Evolutionary conservation across 208 protist genomes (phyloP), one percentile per base, ranked within the genome.

Genomic region (Leishmania mexicana): DNA sequence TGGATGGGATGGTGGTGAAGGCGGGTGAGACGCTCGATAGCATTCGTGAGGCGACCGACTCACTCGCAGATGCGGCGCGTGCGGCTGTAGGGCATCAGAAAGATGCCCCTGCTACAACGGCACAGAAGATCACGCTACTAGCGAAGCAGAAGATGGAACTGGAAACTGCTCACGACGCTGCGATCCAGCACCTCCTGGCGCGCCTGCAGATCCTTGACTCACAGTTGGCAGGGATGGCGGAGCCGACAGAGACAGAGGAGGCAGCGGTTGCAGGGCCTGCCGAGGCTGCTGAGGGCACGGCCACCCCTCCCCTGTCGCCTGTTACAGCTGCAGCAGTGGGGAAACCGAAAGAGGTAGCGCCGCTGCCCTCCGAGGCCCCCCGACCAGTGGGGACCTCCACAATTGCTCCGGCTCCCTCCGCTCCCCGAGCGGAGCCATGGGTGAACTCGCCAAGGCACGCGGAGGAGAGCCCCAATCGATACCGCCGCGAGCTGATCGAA

Each of bases 201-300:
- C 73, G 77, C 40, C 57, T 80, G 42, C 74, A 78, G 15, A 57
- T n/a, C 54, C 28, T 81, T 11, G 83, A 86, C 58, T 38, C 54
- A 10, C 73, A 68, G 24, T n/a, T 86, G 5, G 74, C 64, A 17
- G 47, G 76, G 6, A 45, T 24, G 47, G 57, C 31, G 5, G 62
- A 68, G 49, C 45, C 67, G 21, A 72, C 54, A 17, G 45, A 79
- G 38, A 28, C n/a, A 21, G 54, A 86, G 5, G 67, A 60, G 31
- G 24, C 19, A n/a, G 5, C 11, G 21, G 21, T 51, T 53, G 57
- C 73, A 60, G 73, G 24, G 35, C 49, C 47, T 75, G 7, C 49
- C 53, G 58, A 24, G 58, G 57, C 17, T 64, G 17, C 73, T 31
- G 47, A 40, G 40, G 71, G 38, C 17, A 15, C 19, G 24, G 31